Percentiles rank a stretch among this genome's conserved stretches.
Conservation (phyloP, 345 rosid genomes). For the Bruguiera sexangula region DNA sequence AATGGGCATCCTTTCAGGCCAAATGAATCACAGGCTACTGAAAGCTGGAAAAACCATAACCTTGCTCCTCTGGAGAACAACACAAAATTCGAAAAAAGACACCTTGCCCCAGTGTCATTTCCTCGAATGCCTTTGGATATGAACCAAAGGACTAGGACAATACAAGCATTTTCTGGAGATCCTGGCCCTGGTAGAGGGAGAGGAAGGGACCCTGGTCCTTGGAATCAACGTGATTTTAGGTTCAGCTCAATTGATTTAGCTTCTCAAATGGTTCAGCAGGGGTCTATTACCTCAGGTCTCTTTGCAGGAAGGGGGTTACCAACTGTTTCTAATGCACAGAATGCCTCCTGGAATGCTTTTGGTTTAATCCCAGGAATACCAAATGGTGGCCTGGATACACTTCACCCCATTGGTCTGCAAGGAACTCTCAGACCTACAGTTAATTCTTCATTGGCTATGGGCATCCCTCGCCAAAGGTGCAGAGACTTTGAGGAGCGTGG, state of each 20-base stretch:
- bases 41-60: constrained; percentile 41
- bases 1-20: constrained; percentile 61
- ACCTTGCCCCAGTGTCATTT: constrained; percentile 41
- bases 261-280: constrained; percentile 66
- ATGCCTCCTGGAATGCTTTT: constrained; percentile 71
- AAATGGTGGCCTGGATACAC: constrained; percentile 72
- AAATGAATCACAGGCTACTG: constrained; percentile 51
- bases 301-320: constrained; percentile 78
- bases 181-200: constrained; percentile 75
- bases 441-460: constrained; percentile 56
- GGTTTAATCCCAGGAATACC: constrained; percentile 76
- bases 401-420: constrained; percentile 65
- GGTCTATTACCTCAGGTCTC: constrained; percentile 45
- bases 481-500: constrained; percentile 99
- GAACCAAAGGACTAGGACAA: constrained; percentile 59
- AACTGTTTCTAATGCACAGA: constrained; percentile 57
- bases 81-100: constrained; percentile 56
- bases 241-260: constrained; percentile 62
- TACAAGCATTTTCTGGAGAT: constrained; percentile 58
- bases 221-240: constrained; percentile 70
- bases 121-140: constrained; percentile 50
- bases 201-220: constrained; percentile 71
- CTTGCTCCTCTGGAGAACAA: constrained; percentile 38
- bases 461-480: constrained; percentile 79
- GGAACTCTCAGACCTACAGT: constrained; percentile 66